Conservation (phyloP, 768 basidiomycete species). For the Collybia sordida region DNA sequence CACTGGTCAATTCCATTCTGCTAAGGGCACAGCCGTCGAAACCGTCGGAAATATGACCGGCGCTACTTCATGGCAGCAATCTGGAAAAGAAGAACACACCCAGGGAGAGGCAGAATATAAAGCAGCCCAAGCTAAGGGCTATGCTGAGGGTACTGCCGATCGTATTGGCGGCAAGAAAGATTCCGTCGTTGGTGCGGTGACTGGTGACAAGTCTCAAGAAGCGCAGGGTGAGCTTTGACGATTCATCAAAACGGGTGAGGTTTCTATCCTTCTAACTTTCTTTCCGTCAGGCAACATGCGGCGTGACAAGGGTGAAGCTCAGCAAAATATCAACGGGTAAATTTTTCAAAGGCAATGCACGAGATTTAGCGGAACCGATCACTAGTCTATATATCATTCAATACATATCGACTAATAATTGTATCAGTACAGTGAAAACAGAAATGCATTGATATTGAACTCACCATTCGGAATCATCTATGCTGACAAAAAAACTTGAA, state of each 20-base stretch:
- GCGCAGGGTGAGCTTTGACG: slow-evolving; percentile 30
- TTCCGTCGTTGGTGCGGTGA: slow-evolving; percentile 51
- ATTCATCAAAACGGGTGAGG: background rate
- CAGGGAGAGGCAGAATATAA: slow-evolving; percentile 41
- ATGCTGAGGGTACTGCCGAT: slow-evolving; percentile 43
- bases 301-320: slow-evolving; percentile 17
- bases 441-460: too few species aligned
- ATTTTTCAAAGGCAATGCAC: too few species aligned
- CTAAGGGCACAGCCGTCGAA: slow-evolving; percentile 34
- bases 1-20: slow-evolving; percentile 37
- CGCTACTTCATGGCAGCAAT: slow-evolving; percentile 32
- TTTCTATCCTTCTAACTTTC: background rate
- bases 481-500: too few species aligned
- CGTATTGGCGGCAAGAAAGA: slow-evolving; percentile 50
- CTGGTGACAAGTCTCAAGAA: slow-evolving; percentile 56
- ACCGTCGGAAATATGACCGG: slow-evolving; percentile 43
- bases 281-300: slow-evolving; percentile 11
- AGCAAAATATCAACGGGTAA: slow-evolving; percentile 9
- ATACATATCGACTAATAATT: too few species aligned
- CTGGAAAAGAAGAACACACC: slow-evolving; percentile 46
- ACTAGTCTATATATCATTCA: too few species aligned
- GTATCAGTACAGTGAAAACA: too few species aligned
- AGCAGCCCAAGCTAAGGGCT: slow-evolving; percentile 45
- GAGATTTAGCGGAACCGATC: too few species aligned
- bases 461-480: too few species aligned